These are phyloP conservation scores for Aristolochia fimbriata DNA, from an alignment of 164 flowering plant species.

Conservation along the genomic window DNA sequence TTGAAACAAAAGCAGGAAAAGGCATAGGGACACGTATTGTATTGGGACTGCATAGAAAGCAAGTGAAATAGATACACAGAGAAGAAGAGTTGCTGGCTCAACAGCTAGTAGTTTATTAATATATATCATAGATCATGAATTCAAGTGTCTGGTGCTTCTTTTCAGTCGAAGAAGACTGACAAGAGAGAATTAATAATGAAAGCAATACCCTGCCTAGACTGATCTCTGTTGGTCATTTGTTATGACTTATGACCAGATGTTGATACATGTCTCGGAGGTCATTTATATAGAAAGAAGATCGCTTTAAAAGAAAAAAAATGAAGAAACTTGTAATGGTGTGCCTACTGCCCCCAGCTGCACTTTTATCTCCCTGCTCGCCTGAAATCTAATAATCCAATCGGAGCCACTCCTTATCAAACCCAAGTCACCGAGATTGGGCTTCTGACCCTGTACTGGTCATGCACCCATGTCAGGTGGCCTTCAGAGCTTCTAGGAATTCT, in stretches of 20 bases:
- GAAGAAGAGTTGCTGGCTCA: too few relatives aligned
- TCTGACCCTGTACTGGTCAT: slow-evolving; percentile 41
- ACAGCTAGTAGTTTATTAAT: too few relatives aligned
- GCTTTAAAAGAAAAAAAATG: too few relatives aligned
- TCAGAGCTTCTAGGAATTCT: slow-evolving; percentile 21
- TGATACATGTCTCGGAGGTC: background rate
- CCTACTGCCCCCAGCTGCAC: background rate
- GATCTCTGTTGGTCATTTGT: too few relatives aligned
- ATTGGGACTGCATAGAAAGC: too few relatives aligned
- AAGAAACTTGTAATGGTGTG: background rate
- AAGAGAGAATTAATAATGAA: too few relatives aligned
- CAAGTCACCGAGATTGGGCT: slow-evolving; percentile 85
- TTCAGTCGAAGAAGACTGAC: too few relatives aligned
- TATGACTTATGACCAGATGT: too few relatives aligned
- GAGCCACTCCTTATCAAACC: slow-evolving; percentile 18
- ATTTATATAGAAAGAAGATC: background rate
- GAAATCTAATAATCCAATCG: slow-evolving; percentile 1
- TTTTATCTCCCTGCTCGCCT: background rate
- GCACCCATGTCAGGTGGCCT: slow-evolving; percentile 72
- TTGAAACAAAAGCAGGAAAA: too few relatives aligned
- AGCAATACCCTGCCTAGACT: too few relatives aligned
- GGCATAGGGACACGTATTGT: too few relatives aligned
- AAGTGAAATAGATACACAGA: too few relatives aligned
- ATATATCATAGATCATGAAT: background rate
- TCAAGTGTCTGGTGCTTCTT: background rate